Base-by-base conservation (phyloP, 2,329 filamentous ascomycete species). In the Gliomastix tumulicola region DNA sequence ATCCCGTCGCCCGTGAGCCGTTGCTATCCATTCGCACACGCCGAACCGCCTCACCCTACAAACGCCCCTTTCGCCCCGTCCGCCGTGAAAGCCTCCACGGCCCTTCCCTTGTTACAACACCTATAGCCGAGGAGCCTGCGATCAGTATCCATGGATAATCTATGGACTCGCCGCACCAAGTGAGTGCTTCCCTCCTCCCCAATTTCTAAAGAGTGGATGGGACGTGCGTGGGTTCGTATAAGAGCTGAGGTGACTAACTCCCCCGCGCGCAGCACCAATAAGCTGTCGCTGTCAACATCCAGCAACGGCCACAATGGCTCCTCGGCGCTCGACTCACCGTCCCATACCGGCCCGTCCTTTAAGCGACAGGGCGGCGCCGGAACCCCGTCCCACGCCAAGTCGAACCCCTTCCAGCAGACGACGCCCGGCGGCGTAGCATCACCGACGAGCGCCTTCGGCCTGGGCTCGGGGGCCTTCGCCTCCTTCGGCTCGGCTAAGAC, bases 381-480 rank as follows among this genome's bases (percentile, higher is more conserved):
- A 55, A 43, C 48, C 45, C 81, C 81, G 47, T 87, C 86, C 50
- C 82, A 88, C 57, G 81, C 79, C 54, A 82, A 81, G 59, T 70
- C 75, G 44, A 92, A 88, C 60, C 83, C 88, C 18, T 90, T 95
- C 68, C 70, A 79, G 49, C 76, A 85, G 48, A 79, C 85, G 34
- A 82, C 83, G 41, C 77, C 84, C 51, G 77, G 75, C 39, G 77
- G 76, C 40, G 68, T 88, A 38, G 74, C 82, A 23, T 90, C 88
- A 9, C 87, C 88, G 12, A 87, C 84, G 11, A 89, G 84, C 52
- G 89, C 90, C 40, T 98, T 98, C 63, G 89, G 88, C 35, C 70
- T 98, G 42, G 92, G 92, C 28, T 94, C 88, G 15, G 92, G 92
- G 49, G 92, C 92, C 38, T 98, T 98, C 59, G 90, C 90, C 27